Conservation (phyloP, 75 land plant species). For the Pinus tabuliformis region DNA sequence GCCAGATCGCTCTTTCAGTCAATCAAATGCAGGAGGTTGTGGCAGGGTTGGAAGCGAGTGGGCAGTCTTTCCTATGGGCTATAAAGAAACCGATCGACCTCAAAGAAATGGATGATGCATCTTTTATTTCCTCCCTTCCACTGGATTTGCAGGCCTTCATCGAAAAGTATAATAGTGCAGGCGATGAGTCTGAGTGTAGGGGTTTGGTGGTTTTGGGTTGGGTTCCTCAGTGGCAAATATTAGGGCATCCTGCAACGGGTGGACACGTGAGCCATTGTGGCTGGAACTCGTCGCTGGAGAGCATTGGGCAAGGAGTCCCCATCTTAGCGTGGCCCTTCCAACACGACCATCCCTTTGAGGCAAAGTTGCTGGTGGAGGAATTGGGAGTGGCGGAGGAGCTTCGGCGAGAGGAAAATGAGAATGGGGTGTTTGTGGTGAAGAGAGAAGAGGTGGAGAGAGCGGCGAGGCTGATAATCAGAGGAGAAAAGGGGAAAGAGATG, state of each 20-base stretch:
- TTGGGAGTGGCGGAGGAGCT: conserved; percentile 5
- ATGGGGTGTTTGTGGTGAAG: conserved; percentile 3
- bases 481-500: conserved; percentile 30
- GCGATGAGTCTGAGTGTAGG: no score
- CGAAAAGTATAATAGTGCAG: no score
- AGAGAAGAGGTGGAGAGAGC: conserved; percentile 31
- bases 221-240: neutral
- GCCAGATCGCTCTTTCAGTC: conserved; percentile 3
- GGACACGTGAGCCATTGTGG: conserved; percentile 9
- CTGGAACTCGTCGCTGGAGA: conserved; percentile 20
- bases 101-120: no score
- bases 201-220: no score
- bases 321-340: conserved; percentile 8
- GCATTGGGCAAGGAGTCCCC: conserved; percentile 10
- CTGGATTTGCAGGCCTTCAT: no score
- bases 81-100: neutral
- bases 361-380: conserved; percentile 20
- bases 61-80: conserved; percentile 27
- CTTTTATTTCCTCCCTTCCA: no score
- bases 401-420: conserved; percentile 1
- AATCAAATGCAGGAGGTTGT: conserved; percentile 18
- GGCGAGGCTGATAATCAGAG: conserved; percentile 42
- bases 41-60: conserved; percentile 19
- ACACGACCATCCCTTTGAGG: neutral
- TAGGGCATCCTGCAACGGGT: conserved; percentile 6